Conservation (phyloP, 768 basidiomycete genomes). For the Infundibulicybe gibba region DNA sequence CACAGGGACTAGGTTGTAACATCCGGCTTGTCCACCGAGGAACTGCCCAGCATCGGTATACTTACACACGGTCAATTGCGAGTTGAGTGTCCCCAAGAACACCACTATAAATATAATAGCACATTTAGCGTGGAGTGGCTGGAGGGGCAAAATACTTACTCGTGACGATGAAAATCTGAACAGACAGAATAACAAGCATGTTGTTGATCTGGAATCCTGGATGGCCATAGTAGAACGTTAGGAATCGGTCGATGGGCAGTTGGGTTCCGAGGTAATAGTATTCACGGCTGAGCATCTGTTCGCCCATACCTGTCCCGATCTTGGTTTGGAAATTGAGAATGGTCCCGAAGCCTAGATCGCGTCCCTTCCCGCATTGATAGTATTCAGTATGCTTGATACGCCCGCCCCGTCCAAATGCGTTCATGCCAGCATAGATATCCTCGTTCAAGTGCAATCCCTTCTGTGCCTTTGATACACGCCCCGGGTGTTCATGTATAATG, state of each 20-base stretch:
- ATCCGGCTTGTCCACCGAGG: slow-evolving; percentile 77
- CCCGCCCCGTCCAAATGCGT: slow-evolving; percentile 93
- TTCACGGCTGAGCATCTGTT: slow-evolving; percentile 98
- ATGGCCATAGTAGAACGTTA: slow-evolving; percentile 99
- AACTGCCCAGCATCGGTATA: slow-evolving; percentile 73
- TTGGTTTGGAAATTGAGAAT: slow-evolving; percentile 99
- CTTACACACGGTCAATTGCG: slow-evolving; percentile 73
- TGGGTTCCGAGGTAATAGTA: slow-evolving; percentile 99
- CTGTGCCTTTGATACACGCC: slow-evolving; percentile 98
- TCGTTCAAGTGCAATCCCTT: slow-evolving; percentile 99
- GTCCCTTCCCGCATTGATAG: slow-evolving; percentile 98
- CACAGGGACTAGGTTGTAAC: slow-evolving; percentile 92
- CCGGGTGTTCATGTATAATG: slow-evolving; percentile 95
- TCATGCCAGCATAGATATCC: slow-evolving; percentile 99
- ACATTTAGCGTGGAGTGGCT: background rate
- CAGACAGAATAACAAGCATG: slow-evolving; percentile 95
- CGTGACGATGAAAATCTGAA: slow-evolving; percentile 92
- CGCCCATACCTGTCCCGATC: slow-evolving; percentile 99
- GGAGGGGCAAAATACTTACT: slow-evolving; percentile 44
- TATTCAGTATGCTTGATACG: slow-evolving; percentile 99
- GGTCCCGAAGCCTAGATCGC: slow-evolving; percentile 98
- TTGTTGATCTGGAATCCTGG: slow-evolving; percentile 99
- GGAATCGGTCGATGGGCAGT: slow-evolving; percentile 95
- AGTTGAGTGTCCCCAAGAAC: slow-evolving; percentile 90
- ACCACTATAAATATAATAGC: slow-evolving; percentile 56